Conservation (phyloP, 2,329 filamentous ascomycete species). For the Exophiala mesophila region DNA sequence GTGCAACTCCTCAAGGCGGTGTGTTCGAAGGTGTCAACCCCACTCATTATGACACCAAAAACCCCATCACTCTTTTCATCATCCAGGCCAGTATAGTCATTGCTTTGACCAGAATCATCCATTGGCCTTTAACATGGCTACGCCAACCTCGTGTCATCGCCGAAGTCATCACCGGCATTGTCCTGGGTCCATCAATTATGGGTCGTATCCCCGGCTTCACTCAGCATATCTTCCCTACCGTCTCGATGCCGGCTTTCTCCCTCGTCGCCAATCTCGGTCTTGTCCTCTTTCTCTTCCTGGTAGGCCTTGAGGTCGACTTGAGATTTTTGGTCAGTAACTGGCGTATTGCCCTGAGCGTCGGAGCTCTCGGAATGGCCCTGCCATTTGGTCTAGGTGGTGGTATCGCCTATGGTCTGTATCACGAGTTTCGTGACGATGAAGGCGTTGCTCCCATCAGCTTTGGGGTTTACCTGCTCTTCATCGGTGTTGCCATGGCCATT, state of each 20-base stretch:
- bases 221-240: slow-evolving; percentile 67
- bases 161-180: slow-evolving; percentile 77
- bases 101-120: slow-evolving; percentile 66
- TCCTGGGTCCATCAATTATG: slow-evolving; percentile 83
- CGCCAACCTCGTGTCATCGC: slow-evolving; percentile 78
- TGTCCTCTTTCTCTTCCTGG: slow-evolving; percentile 79
- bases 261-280: slow-evolving; percentile 79
- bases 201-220: slow-evolving; percentile 78
- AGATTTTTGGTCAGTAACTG: slow-evolving; percentile 73
- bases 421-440: slow-evolving; percentile 61
- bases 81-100: slow-evolving; percentile 71
- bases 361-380: slow-evolving; percentile 70
- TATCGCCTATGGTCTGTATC: slow-evolving; percentile 74
- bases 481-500: slow-evolving; percentile 89
- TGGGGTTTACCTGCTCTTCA: slow-evolving; percentile 67
- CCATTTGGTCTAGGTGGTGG: slow-evolving; percentile 78
- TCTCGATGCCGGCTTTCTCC: slow-evolving; percentile 68
- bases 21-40: slow-evolving; percentile 69
- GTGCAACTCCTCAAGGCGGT: slow-evolving; percentile 56
- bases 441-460: slow-evolving; percentile 56
- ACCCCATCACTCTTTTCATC: slow-evolving; percentile 71
- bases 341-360: slow-evolving; percentile 72
- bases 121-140: slow-evolving; percentile 71
- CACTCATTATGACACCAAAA: slow-evolving; percentile 61
- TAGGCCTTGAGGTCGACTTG: slow-evolving; percentile 81